phyloP scores from a whole-genome alignment of 768 basidiomycete genomes.

The Boletus huronensis region DNA sequence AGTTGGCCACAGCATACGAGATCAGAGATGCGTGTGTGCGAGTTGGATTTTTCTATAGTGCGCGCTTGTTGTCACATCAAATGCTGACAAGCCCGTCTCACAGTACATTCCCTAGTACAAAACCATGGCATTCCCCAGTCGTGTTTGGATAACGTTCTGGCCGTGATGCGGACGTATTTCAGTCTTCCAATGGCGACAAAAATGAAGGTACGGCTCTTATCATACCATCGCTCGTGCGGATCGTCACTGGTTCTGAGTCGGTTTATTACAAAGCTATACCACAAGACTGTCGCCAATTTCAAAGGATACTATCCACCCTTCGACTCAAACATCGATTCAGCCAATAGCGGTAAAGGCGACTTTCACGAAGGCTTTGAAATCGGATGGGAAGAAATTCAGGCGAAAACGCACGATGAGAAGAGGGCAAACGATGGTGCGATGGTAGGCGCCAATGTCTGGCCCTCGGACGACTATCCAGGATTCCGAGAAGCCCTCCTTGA shows the following conservation, averaged over 20 bases:
- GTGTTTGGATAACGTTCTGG: constrained; percentile 43
- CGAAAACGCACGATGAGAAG: constrained; percentile 24
- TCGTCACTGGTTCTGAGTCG: neutral
- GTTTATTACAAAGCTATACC: constrained; percentile 51
- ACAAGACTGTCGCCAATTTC: constrained; percentile 65
- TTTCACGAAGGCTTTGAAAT: constrained; percentile 90
- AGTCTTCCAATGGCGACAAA: constrained; percentile 58
- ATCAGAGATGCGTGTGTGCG: constrained; percentile 75
- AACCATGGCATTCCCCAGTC: constrained; percentile 71
- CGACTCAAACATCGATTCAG: constrained; percentile 70
- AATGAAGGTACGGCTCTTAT: constrained; percentile 47
- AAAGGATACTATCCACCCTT: constrained; percentile 71
- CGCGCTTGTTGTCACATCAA: constrained; percentile 3
- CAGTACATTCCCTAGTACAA: constrained; percentile 46
- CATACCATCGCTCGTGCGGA: neutral
- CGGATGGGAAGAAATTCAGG: constrained; percentile 58
- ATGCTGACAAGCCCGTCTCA: neutral
- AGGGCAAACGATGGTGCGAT: constrained; percentile 50
- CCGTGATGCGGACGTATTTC: constrained; percentile 62
- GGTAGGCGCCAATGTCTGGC: constrained; percentile 80
- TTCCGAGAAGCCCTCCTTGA: constrained; percentile 57
- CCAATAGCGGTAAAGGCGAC: constrained; percentile 67
- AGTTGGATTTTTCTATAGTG: constrained; percentile 86
- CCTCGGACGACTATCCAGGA: constrained; percentile 50
- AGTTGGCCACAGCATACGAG: constrained; percentile 47